Conservation (phyloP, 2,329 filamentous ascomycete genomes). For the Tolypocladium amazonense region DNA sequence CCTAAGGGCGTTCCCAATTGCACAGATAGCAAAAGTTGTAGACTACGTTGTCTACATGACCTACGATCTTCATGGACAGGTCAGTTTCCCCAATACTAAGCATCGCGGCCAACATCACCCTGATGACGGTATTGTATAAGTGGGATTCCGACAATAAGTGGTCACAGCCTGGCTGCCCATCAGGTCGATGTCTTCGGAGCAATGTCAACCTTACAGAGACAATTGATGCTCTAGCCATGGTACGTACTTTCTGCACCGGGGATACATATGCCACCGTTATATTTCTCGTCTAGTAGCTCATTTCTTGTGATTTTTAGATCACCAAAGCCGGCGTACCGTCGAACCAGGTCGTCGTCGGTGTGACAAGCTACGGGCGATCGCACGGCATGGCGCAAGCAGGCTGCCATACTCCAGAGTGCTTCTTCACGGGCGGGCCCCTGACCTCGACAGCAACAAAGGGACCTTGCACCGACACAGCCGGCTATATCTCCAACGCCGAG, state of each 20-base stretch:
- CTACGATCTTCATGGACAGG: conserved; percentile 21
- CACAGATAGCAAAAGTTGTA: conserved; percentile 13
- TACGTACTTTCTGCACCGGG: background rate
- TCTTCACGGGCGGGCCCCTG: conserved; percentile 7
- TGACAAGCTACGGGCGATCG: conserved; percentile 20
- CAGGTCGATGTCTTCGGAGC: conserved; percentile 22
- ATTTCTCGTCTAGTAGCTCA: too few species aligned
- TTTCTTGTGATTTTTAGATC: conserved; percentile 4
- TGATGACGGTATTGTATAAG: background rate
- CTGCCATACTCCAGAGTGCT: conserved; percentile 11
- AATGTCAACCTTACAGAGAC: conserved; percentile 27
- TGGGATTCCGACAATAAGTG: conserved; percentile 14
- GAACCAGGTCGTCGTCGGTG: conserved; percentile 18
- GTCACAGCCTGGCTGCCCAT: conserved; percentile 11
- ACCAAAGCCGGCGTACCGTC: conserved; percentile 21
- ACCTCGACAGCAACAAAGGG: conserved; percentile 12
- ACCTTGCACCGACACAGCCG: conserved; percentile 15
- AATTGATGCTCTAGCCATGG: conserved; percentile 16
- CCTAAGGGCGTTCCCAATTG: conserved; percentile 22
- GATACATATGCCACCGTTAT: too few species aligned
- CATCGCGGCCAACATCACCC: too few species aligned
- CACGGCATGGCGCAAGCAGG: background rate
- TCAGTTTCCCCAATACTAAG: background rate
- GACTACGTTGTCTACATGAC: conserved; percentile 24
- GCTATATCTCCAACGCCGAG: conserved; percentile 20